phyloP scores from a whole-genome alignment of 805 yeast species.

The Saturnispora halmiae region DNA sequence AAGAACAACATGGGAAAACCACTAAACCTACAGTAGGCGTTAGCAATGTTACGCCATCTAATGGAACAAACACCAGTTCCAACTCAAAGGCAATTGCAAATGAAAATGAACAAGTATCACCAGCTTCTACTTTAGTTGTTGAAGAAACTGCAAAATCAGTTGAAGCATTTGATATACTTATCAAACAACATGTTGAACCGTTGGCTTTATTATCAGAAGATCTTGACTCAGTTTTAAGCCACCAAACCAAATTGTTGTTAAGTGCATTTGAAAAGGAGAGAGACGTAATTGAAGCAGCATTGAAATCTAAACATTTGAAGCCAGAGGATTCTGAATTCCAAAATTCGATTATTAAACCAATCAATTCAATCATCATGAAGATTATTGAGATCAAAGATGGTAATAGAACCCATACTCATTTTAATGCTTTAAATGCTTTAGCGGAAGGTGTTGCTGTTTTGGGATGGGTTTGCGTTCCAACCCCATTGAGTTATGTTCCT shows the following conservation, averaged over 20 bases:
- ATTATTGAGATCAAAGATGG: conserved; percentile 63
- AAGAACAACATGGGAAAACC: conserved; percentile 45
- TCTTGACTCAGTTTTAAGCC: conserved; percentile 49
- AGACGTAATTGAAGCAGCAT: conserved; percentile 50
- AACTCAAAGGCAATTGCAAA: conserved; percentile 8
- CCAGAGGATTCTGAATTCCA: conserved; percentile 43
- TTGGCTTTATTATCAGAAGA: conserved; percentile 44
- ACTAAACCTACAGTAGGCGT: conserved; percentile 11
- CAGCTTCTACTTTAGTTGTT: too few relatives aligned
- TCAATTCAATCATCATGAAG: conserved; percentile 48
- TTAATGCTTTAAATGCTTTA: conserved; percentile 70
- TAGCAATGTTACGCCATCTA: conserved; percentile 2
- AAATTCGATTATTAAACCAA: conserved; percentile 51
- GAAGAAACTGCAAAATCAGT: conserved; percentile 35
- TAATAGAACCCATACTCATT: conserved; percentile 56
- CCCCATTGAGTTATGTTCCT: conserved; percentile 67
- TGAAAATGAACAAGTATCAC: conserved; percentile 6
- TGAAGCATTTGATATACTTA: conserved; percentile 44
- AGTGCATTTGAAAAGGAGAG: conserved; percentile 52
- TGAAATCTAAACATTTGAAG: conserved; percentile 58
- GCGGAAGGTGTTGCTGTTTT: conserved; percentile 85
- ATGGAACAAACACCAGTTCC: conserved; percentile 6
- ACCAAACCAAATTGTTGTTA: conserved; percentile 41
- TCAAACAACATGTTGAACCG: conserved; percentile 47
- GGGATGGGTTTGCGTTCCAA: conserved; percentile 78